Percentiles rank a stretch among this genome's conserved stretches.
phyloP scores from a whole-genome alignment of 1,139 yeast species.

The Casaregolazyma suthepensis region DNA sequence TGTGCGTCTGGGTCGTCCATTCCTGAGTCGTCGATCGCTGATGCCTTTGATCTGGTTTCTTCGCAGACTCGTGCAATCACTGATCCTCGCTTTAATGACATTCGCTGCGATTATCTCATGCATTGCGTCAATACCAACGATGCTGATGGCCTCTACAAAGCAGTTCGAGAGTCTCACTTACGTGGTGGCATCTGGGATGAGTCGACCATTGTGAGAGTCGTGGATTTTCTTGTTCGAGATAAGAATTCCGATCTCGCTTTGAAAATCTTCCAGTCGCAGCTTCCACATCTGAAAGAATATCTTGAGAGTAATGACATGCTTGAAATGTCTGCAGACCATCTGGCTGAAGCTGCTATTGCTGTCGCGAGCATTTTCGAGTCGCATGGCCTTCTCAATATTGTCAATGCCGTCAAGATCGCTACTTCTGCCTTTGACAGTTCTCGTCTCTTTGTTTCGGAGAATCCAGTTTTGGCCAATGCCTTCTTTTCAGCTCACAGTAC shows the following conservation, averaged over 20 bases:
- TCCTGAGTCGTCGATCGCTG: conserved; percentile 19
- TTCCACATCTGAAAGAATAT: conserved; percentile 13
- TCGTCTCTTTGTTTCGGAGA: conserved; percentile 17
- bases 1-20: conserved; percentile 16
- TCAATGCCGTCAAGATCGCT: conserved; percentile 17
- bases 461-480: conserved; percentile 17
- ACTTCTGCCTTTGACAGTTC: conserved; percentile 20
- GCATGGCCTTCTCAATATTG: conserved; percentile 11
- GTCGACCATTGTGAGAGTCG: conserved; percentile 24
- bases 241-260: conserved; percentile 23
- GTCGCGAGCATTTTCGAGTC: conserved; percentile 14
- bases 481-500: conserved; percentile 6
- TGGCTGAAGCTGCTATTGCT: conserved; percentile 16
- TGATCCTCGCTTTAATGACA: conserved; percentile 15
- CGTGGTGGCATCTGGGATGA: conserved; percentile 32
- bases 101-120: conserved; percentile 22
- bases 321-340: conserved; percentile 9
- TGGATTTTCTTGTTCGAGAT: conserved; percentile 17
- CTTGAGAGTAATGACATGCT: conserved; percentile 2
- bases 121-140: conserved; percentile 19
- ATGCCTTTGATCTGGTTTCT: conserved; percentile 27
- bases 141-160: conserved; percentile 24
- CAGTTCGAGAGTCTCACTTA: conserved; percentile 29
- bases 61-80: conserved; percentile 16
- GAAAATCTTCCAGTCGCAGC: conserved; percentile 22